Evolutionary conservation across 2,329 filamentous ascomycete species (phyloP).

Genomic region (Sporothrix pseudoabietina): DNA sequence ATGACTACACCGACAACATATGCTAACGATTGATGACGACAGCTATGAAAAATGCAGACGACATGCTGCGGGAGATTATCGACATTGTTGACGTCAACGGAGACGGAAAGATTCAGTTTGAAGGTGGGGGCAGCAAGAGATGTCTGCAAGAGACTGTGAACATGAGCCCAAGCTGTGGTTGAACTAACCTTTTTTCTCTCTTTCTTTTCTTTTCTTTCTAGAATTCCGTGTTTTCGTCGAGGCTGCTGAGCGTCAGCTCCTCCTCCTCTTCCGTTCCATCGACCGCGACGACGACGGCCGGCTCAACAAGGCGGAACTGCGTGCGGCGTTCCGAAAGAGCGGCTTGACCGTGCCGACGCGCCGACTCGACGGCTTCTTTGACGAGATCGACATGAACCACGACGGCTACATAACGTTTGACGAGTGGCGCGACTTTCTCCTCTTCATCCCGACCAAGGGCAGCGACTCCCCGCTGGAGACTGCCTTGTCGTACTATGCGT

Average conservation of each 20-base stretch:
- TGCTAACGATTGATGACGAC: conserved; percentile 21
- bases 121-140: conserved; percentile 59
- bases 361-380: conserved; percentile 82
- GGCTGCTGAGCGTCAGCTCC: conserved; percentile 81
- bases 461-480: conserved; percentile 72
- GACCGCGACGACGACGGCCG: conserved; percentile 83
- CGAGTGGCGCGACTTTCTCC: conserved; percentile 95
- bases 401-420: conserved; percentile 88
- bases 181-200: neutral
- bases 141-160: neutral
- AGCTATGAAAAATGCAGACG: conserved; percentile 87
- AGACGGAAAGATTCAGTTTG: conserved; percentile 88
- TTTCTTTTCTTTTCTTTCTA: conserved; percentile 42
- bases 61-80: conserved; percentile 79
- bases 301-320: conserved; percentile 83
- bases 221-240: conserved; percentile 91
- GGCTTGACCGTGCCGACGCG: conserved; percentile 77
- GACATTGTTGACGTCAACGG: conserved; percentile 78
- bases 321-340: conserved; percentile 72
- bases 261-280: conserved; percentile 79
- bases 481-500: conserved; percentile 87
- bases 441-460: conserved; percentile 75
- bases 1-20: too few species aligned
- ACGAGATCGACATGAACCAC: conserved; percentile 83
- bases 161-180: too few species aligned